Base-by-base conservation (phyloP, 2,329 filamentous ascomycete species). In the Nemania sp. region DNA sequence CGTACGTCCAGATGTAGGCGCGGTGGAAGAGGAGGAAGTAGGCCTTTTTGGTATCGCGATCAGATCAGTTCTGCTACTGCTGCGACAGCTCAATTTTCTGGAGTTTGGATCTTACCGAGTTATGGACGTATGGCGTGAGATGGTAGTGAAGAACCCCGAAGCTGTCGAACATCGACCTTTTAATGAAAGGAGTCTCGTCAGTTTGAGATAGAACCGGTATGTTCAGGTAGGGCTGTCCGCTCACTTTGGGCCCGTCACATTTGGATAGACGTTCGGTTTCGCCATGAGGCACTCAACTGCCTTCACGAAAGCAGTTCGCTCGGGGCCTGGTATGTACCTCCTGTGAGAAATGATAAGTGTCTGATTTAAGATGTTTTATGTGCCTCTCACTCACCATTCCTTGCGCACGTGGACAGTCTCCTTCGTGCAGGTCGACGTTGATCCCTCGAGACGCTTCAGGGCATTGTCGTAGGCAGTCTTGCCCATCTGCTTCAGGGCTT, bases 11-110 rank as follows among this genome's bases (percentile, higher is more conserved):
- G 61, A 74, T 68, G 66, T 72, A 77, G 59, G 74, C 70, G 45
- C 75, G 69, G 59, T 77, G 75, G 68, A 74, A 77, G 32, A 72
- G 68, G 18, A 77, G 72, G 64, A 77, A 77, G 52, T 72, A 74
- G 1, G 71, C 74, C 71, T 72, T n/a, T n/a, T n/a, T n/a, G n/a
- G n/a, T n/a, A n/a, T n/a, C n/a, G 15, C 5, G 5, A 2, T 37
- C 6, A 4, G n/a, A 21, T 56, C 25, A 64, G n/a, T 39, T 15
- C 10, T 2, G 17, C 25, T n/a, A 34, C 13, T 12, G 0, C 2
- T 18, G 42, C 18, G 17, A 9, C 1, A 10, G 13, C 13, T 29
- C 4, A 1, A 21, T 40, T 47, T n/a, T 39, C 15, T 11, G 4
- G 35, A 13, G 35, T n/a, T 39, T 12, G 35, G 11, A 12, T 35